These are phyloP conservation scores for Penicillium sp. DNA, from an alignment of 2,329 filamentous ascomycete species.

Conservation along the genomic window DNA sequence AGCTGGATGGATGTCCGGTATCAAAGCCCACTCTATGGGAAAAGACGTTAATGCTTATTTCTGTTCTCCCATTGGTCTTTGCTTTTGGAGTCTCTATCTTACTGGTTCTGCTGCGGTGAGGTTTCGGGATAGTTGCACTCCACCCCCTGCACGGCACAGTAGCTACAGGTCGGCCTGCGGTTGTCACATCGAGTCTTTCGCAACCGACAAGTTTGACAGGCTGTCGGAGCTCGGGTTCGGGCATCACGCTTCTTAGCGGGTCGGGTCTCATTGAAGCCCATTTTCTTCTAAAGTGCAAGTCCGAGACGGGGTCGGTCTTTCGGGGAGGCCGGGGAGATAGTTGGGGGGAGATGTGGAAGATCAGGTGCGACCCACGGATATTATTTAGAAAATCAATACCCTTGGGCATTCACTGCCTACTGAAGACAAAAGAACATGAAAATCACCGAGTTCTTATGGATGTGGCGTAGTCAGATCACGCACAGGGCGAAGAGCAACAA, in stretches of 20 bases:
- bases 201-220: constrained; percentile 26
- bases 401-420: not conserved
- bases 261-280: constrained; percentile 17
- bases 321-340: constrained; percentile 19
- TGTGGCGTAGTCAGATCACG: constrained; percentile 16
- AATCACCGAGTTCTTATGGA: constrained; percentile 6
- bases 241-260: constrained; percentile 22
- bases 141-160: constrained; percentile 21
- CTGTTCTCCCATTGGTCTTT: not conserved
- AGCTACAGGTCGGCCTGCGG: constrained; percentile 24
- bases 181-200: constrained; percentile 29
- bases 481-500: constrained; percentile 12
- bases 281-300: constrained; percentile 2
- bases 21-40: constrained; percentile 17
- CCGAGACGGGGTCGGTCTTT: not conserved
- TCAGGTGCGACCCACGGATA: constrained; percentile 14
- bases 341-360: constrained; percentile 2
- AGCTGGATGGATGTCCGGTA: constrained; percentile 11
- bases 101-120: constrained; percentile 20
- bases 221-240: constrained; percentile 26
- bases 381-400: constrained; percentile 11
- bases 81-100: constrained; percentile 7
- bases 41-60: not conserved
- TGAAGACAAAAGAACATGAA: constrained; percentile 17
- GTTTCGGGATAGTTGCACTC: constrained; percentile 25